Percentiles rank a stretch among this genome's conserved stretches.
phyloP scores from a whole-genome alignment of 2,329 filamentous ascomycete genomes.

The Hymenotorrendiella dingleyae region DNA sequence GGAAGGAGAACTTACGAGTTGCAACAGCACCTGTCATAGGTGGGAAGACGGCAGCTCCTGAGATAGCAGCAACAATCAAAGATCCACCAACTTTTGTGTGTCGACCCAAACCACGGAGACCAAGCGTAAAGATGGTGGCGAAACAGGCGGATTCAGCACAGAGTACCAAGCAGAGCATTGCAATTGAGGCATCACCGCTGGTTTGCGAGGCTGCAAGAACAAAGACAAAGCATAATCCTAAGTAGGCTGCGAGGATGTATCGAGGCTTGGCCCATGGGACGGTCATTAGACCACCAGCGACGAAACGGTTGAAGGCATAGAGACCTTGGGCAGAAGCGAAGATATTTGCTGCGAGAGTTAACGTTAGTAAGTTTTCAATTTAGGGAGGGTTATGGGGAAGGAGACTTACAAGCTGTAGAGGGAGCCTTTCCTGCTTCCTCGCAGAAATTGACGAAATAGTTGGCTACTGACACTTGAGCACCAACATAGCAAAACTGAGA shows the following conservation, averaged over 20 bases:
- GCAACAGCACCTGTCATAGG: conserved; percentile 59
- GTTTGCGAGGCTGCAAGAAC: conserved; percentile 33
- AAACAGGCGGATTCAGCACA: conserved; percentile 79
- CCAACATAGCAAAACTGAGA: conserved; percentile 77
- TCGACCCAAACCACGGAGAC: conserved; percentile 69
- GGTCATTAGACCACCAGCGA: conserved; percentile 61
- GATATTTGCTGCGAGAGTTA: conserved; percentile 48
- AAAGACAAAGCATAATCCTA: conserved; percentile 61
- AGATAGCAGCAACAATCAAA: conserved; percentile 64
- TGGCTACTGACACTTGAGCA: conserved; percentile 60
- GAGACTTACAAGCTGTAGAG: conserved; percentile 25
- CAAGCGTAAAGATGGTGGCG: conserved; percentile 74
- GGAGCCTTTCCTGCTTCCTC: conserved; percentile 48
- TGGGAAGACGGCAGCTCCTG: conserved; percentile 69
- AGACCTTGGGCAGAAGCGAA: conserved; percentile 59
- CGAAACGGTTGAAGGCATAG: conserved; percentile 69
- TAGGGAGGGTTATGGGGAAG: neutral
- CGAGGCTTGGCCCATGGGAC: conserved; percentile 52
- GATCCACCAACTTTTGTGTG: conserved; percentile 73
- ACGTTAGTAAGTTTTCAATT: neutral
- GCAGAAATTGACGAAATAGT: conserved; percentile 69
- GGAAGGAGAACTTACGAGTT: too few relatives aligned
- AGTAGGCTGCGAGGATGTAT: conserved; percentile 60
- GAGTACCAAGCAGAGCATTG: conserved; percentile 62
- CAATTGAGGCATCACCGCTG: conserved; percentile 40